Conservation (phyloP, 352 stramenopile species). For the Pythium oligandrum region DNA sequence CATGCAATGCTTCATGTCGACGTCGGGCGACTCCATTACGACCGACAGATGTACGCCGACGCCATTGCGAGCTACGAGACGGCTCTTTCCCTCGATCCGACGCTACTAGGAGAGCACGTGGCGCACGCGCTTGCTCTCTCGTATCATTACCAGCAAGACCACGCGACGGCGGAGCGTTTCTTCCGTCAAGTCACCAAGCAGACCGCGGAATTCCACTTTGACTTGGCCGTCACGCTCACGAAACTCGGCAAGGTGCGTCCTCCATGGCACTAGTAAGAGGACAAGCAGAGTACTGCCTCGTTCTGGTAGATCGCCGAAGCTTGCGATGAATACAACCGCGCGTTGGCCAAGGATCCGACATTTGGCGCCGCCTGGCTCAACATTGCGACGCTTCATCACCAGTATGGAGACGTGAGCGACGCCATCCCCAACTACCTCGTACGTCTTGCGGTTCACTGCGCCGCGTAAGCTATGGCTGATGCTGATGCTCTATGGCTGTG, state of each 20-base stretch:
- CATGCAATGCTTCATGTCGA: conserved; percentile 32
- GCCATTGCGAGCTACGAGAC: conserved; percentile 14
- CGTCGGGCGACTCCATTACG: conserved; percentile 14
- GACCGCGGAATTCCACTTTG: conserved; percentile 38
- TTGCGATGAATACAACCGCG: conserved; percentile 36
- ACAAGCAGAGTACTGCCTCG: neutral
- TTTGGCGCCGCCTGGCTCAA: conserved; percentile 48
- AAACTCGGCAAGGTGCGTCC: conserved; percentile 27
- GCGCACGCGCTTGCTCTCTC: conserved; percentile 33
- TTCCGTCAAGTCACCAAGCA: conserved; percentile 19
- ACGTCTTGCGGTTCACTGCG: conserved; percentile 5
- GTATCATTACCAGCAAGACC: conserved; percentile 28
- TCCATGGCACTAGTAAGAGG: neutral
- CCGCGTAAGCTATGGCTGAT: conserved; percentile 3
- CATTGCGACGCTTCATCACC: conserved; percentile 61
- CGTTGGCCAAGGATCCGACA: conserved; percentile 24
- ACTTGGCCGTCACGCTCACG: conserved; percentile 48
- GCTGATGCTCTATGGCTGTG: neutral
- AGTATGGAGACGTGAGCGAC: conserved; percentile 40
- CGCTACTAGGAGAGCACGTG: neutral
- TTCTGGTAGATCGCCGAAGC: conserved; percentile 34
- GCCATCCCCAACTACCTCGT: conserved; percentile 51
- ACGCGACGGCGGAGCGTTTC: conserved; percentile 21
- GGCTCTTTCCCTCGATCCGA: neutral
- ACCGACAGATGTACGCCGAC: conserved; percentile 10